Conservation (phyloP, 2,329 filamentous ascomycete genomes). For the Calonectria crousiana region DNA sequence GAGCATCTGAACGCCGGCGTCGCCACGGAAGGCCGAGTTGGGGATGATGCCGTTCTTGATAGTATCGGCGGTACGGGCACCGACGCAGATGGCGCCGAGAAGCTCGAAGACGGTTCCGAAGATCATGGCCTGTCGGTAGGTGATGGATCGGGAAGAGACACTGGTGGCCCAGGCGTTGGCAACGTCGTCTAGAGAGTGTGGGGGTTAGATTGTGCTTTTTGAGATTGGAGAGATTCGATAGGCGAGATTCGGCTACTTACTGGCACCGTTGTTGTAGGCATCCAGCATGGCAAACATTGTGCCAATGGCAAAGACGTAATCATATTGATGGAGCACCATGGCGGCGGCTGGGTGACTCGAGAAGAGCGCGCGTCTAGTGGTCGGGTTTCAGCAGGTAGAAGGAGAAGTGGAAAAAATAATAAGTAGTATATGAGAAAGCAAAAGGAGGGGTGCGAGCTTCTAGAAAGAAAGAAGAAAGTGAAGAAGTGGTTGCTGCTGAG, state of each 20-base stretch:
- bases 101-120: conserved; percentile 77
- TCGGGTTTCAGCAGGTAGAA: neutral
- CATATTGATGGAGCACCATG: conserved; percentile 27
- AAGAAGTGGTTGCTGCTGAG: neutral
- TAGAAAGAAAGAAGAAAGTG: neutral
- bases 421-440: neutral
- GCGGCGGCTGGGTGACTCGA: neutral
- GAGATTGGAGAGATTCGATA: neutral
- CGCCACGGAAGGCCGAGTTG: conserved; percentile 65
- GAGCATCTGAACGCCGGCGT: conserved; percentile 77
- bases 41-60: conserved; percentile 86
- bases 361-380: neutral
- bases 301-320: conserved; percentile 80
- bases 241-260: conserved; percentile 60
- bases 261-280: conserved; percentile 84
- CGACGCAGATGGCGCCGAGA: conserved; percentile 74
- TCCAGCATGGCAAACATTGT: conserved; percentile 82
- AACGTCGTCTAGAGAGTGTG: conserved; percentile 74
- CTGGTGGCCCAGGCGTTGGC: conserved; percentile 87
- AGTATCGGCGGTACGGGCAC: conserved; percentile 77
- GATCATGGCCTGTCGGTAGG: conserved; percentile 77
- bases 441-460: neutral
- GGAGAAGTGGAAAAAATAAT: neutral
- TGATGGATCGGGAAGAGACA: conserved; percentile 82
- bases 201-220: conserved; percentile 21